phyloP scores from a whole-genome alignment of 768 basidiomycete species.

The Termitomyces sp. region DNA sequence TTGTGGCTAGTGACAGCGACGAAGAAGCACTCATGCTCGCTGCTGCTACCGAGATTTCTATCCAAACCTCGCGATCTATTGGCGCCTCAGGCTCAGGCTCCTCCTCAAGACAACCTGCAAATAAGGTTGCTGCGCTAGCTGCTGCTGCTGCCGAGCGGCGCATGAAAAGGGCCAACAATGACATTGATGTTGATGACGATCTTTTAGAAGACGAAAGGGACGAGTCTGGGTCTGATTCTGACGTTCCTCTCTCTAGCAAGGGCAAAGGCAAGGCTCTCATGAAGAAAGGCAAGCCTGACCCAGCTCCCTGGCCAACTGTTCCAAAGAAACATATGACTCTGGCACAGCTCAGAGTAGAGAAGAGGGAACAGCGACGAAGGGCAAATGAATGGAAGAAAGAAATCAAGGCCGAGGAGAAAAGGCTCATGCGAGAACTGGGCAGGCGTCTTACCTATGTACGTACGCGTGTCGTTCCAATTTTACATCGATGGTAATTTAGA shows the following conservation, averaged over 20 bases:
- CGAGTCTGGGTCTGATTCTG: constrained; percentile 22
- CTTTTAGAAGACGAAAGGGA: constrained; percentile 15
- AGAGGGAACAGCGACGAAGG: constrained; percentile 20
- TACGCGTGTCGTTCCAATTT: neutral
- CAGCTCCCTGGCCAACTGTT: constrained; percentile 3
- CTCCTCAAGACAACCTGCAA: constrained; percentile 25
- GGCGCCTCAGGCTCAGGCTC: constrained; percentile 33
- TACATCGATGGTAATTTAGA: neutral
- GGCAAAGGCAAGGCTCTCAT: constrained; percentile 29
- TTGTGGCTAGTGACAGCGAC: constrained; percentile 21
- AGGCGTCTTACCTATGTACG: constrained; percentile 69
- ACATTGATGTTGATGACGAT: constrained; percentile 27
- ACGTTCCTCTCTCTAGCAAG: constrained; percentile 21
- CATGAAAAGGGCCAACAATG: constrained; percentile 25
- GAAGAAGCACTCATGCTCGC: constrained; percentile 52
- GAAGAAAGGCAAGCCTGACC: constrained; percentile 16
- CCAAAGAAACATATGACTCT: constrained; percentile 28
- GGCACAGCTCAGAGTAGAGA: constrained; percentile 21
- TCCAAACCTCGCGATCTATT: constrained; percentile 26
- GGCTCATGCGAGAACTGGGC: constrained; percentile 53
- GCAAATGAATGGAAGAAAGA: constrained; percentile 19
- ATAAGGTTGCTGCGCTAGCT: constrained; percentile 33
- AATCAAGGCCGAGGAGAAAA: constrained; percentile 41
- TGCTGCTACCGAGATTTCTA: constrained; percentile 51
- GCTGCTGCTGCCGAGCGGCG: constrained; percentile 55